These are phyloP conservation scores for Cryphonectria radicalis DNA, from an alignment of 2,329 filamentous ascomycete species.

Conservation along the genomic window DNA sequence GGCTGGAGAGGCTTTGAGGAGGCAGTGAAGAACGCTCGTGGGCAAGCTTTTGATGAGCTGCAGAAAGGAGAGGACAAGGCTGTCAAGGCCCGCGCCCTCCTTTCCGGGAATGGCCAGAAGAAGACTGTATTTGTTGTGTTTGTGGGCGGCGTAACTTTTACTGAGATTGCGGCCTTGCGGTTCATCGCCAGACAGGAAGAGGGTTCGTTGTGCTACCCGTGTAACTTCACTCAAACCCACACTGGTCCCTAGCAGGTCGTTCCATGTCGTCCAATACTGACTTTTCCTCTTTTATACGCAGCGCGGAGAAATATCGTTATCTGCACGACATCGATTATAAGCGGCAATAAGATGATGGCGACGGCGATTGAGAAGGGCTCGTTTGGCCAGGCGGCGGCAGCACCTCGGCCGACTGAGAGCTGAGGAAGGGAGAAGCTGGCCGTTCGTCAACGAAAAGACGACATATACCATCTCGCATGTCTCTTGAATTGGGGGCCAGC, in stretches of 20 bases:
- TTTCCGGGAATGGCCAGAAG: conserved; percentile 74
- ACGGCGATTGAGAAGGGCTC: conserved; percentile 75
- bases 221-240: not conserved
- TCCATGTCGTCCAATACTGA: conserved; percentile 13
- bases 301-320: conserved; percentile 84
- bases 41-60: conserved; percentile 86
- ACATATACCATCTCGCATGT: not conserved
- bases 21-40: conserved; percentile 81
- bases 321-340: conserved; percentile 89
- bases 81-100: conserved; percentile 79
- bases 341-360: conserved; percentile 86
- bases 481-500: not conserved
- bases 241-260: not conserved
- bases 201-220: conserved; percentile 48
- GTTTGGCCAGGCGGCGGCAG: conserved; percentile 53
- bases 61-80: conserved; percentile 95
- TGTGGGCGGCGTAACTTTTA: conserved; percentile 93
- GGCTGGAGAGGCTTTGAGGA: conserved; percentile 96
- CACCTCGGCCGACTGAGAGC: conserved; percentile 19
- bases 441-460: not conserved
- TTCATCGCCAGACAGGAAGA: conserved; percentile 88
- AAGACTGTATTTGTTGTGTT: conserved; percentile 98
- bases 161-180: conserved; percentile 90
- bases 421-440: not conserved
- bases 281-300: conserved; percentile 37